Base-by-base conservation (phyloP, 2,329 filamentous ascomycete species). In the Cercospora canescens region DNA sequence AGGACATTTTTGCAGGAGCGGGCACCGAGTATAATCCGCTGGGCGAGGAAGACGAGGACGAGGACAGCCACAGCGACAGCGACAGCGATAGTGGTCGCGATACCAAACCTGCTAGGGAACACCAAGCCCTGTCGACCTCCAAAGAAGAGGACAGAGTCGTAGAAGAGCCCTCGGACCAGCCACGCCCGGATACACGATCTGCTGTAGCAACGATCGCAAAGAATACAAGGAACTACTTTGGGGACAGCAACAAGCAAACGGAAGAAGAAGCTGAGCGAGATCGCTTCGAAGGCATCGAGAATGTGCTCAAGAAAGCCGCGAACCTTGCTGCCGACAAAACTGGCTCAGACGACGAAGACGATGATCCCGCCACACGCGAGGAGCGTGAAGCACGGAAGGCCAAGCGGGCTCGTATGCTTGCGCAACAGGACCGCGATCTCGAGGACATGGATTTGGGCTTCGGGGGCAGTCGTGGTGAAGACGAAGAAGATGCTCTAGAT, bases 401-500 rank as follows among this genome's bases (percentile, higher is more conserved):
- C 77, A 81, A 79, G 63, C 81, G 81, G 6, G 81, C 80, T 12
- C 90, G 87, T 70, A 91, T 97, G 82, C 83, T 97, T 66, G 87
- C 83, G 9, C 81, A 81, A n/a, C 80, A 89, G 63, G 90, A 91
- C 71, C 87, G 94, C 56, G 94, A 98, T 76, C 88, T 93, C 56
- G 89, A 94, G 64, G 94, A 99, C 79, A 86, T 99, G 80, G 95
- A 99, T 75, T 87, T 98, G 84, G 94, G 94, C 67, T 98, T 99
- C 75, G 95, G 95, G 35, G 92, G 89, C 21, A 95, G 91, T 75
- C 86, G 94, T 30, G 90, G 92, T 74, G 93, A 92, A 62, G 95
- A 97, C 74, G 93, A 94, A 58, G 94, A 94, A 66, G 94, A 93
- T 45, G 76, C 81, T 11, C 72, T 83, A 11, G 79, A 78, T 0